Evolutionary conservation across 345 rosid species (phyloP), one percentile per base, ranked within the genome.

Genomic region (Chamaenerion angustifolium): DNA sequence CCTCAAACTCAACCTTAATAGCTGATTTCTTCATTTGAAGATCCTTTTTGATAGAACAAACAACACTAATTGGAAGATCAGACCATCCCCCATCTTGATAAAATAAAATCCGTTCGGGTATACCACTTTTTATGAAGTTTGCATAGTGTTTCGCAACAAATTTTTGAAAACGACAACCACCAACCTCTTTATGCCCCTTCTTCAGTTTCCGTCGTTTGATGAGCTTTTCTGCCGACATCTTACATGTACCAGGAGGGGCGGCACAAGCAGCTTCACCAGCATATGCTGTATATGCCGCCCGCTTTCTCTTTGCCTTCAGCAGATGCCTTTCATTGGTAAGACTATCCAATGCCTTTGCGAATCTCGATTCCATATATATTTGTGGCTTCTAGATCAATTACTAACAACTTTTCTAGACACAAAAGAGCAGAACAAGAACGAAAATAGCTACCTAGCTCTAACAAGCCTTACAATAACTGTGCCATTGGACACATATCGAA

Each of bases 31-130:
- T 85, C 56, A 62, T 72, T 35, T 62, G 70, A 4, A 93, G 62
- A 48, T 93, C 92, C 52, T 75, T 75, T 56, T 43, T 69, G 51
- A 81, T 55, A 13, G 73, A 57, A 31, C 62, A 60, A 10, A 79
- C 10, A 13, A 75, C 18, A 61, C 56, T 56, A 12, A 69, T 63
- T 44, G 97, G 75, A 53, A 83, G 79, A 63, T 93, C 83, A 43
- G 23, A 69, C 99, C 99, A 93, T 43, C 68, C 80, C 56, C 87
- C 95, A 45, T 82, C 65, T 63, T 79, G 79, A 62, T 77, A 75
- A 46, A 66, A 74, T 96, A 93, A 74, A 23, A 93, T 55, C 44
- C 95, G 86, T 57, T 70, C 68, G 0, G 88, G 85, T 27, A 75
- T 53, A 44, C 87, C 82, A 6, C 81, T 79, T 68, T 68, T 88